Evolutionary conservation across 805 yeast genomes (phyloP).

Genomic region (Saturnispora quitensis): DNA sequence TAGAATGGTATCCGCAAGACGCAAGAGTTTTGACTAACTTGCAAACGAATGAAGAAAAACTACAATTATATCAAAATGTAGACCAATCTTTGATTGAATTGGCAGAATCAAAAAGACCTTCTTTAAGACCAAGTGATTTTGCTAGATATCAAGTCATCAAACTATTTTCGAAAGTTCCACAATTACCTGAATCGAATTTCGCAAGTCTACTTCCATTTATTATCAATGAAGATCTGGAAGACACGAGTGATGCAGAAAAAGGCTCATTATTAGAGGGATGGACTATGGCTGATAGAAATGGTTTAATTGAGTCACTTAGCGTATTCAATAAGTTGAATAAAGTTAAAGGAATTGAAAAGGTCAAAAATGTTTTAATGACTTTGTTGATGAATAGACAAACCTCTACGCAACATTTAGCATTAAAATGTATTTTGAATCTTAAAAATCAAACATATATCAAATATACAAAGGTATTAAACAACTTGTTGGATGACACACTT

Average conservation of each 20-base stretch:
- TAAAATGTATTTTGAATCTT: conserved; percentile 60
- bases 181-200: conserved; percentile 59
- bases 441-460: conserved; percentile 49
- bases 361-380: conserved; percentile 43
- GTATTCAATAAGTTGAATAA: conserved; percentile 55
- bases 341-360: conserved; percentile 41
- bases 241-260: conserved; percentile 24
- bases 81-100: conserved; percentile 31
- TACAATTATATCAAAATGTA: conserved; percentile 27
- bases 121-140: conserved; percentile 32
- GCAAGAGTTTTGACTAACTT: conserved; percentile 36
- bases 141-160: conserved; percentile 50
- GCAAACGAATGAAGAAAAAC: conserved; percentile 17
- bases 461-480: conserved; percentile 64
- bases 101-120: conserved; percentile 30
- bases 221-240: conserved; percentile 29
- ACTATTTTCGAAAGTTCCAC: conserved; percentile 49
- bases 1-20: conserved; percentile 37
- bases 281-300: conserved; percentile 40
- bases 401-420: conserved; percentile 62
- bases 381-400: conserved; percentile 53
- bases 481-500: conserved; percentile 69
- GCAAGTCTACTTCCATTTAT: conserved; percentile 50
- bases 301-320: conserved; percentile 52
- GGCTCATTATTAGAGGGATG: conserved; percentile 19